Percentiles rank a stretch among this genome's conserved stretches.
Conservation (phyloP, 805 yeast genomes). For the Cyberlindnera sargentensis region DNA sequence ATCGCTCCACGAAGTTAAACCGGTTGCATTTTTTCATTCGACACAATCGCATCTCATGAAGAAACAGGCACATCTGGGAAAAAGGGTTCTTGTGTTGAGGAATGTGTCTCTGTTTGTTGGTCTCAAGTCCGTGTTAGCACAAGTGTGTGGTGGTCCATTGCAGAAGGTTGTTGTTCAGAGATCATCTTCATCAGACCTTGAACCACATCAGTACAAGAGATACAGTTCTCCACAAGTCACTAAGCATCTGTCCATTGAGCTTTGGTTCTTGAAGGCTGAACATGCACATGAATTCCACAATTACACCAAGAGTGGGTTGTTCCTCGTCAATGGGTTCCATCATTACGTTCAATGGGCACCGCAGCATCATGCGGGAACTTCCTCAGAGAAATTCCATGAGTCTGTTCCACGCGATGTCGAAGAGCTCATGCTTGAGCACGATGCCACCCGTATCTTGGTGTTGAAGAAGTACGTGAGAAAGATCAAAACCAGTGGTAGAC, state of each 20-base stretch:
- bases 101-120: conserved; percentile 39
- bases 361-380: conserved; percentile 1
- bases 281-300: conserved; percentile 49
- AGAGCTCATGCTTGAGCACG: conserved; percentile 11
- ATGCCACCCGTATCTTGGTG: background rate
- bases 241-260: conserved; percentile 30
- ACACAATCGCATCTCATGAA: background rate
- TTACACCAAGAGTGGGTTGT: conserved; percentile 45
- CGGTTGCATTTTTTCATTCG: no score
- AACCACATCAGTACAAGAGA: conserved; percentile 1
- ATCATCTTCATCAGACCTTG: background rate
- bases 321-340: conserved; percentile 51
- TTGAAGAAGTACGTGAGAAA: conserved; percentile 21
- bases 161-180: conserved; percentile 38
- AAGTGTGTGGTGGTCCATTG: conserved; percentile 63
- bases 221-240: conserved; percentile 2
- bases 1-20: no score
- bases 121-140: conserved; percentile 42
- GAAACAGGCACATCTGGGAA: conserved; percentile 1
- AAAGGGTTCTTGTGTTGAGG: conserved; percentile 30
- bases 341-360: conserved; percentile 41
- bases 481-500: conserved; percentile 6
- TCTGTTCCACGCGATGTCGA: conserved; percentile 14
- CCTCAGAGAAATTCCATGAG: conserved; percentile 1
- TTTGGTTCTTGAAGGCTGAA: conserved; percentile 45